These are phyloP conservation scores for Trichoderma sp. DNA, from an alignment of 2,329 filamentous ascomycete genomes.

Conservation along the genomic window DNA sequence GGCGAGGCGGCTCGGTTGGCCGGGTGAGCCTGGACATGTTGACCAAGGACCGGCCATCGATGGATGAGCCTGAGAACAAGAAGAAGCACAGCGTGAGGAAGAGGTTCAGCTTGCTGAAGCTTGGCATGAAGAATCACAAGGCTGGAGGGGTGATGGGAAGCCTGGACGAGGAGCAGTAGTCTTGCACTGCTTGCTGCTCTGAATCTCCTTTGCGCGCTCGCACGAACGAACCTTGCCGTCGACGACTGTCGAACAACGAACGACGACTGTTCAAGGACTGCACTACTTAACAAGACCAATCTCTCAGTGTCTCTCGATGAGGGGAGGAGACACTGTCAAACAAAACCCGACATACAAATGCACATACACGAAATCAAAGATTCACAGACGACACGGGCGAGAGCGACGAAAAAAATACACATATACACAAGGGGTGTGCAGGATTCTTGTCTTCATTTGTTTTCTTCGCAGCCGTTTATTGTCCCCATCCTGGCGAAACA, in stretches of 20 bases:
- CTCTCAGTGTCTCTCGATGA: not conserved
- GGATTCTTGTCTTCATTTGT: conserved; percentile 18
- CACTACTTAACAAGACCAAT: not conserved
- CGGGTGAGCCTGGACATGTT: conserved; percentile 39
- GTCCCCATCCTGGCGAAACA: conserved; percentile 12
- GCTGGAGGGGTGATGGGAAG: conserved; percentile 55
- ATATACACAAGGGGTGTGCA: conserved; percentile 17
- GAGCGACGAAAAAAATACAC: not conserved
- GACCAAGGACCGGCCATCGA: conserved; percentile 32
- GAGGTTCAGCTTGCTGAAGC: conserved; percentile 74
- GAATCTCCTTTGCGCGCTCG: not conserved
- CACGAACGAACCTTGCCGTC: not conserved
- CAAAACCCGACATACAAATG: conserved; percentile 1
- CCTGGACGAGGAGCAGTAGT: conserved; percentile 56
- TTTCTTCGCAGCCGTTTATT: not conserved
- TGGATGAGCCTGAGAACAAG: conserved; percentile 41
- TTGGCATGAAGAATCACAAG: conserved; percentile 70
- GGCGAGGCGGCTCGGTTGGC: conserved; percentile 34
- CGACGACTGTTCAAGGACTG: no score
- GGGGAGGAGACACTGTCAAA: not conserved
- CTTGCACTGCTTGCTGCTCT: not conserved
- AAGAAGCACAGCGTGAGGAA: conserved; percentile 71
- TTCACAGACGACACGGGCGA: not conserved
- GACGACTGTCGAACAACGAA: not conserved
- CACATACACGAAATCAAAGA: conserved; percentile 4